Base-by-base conservation (phyloP, 495 filamentous ascomycete genomes). In the Aspergillus saccharolyticus region DNA sequence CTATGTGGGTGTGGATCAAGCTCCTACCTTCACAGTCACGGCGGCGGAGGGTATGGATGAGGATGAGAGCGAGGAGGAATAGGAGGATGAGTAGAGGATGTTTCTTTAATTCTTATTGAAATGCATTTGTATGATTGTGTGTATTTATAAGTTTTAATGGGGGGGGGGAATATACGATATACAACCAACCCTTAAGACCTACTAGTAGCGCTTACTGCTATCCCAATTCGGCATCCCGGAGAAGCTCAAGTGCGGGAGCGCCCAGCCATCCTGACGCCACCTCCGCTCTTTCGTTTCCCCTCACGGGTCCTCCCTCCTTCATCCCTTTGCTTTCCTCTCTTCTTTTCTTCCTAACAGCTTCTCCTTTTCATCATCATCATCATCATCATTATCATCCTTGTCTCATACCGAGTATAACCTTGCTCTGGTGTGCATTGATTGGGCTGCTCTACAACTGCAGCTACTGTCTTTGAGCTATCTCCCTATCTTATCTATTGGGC, bases 1-100 rank as follows among this genome's bases (percentile, higher is more conserved):
- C 71, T 99, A 97, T 72, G 83, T 96, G 17, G 95, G 95, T 7
- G 91, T 99, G 44, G 94, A 99, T 76, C 94, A 97, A 69, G 94
- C 94, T 54, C 94, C 92, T 33, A 83, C 83, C 2, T 96, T 99
- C 67, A 85, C 80, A 47, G 86, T 97, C 28, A 86, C 78, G 52
- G 94, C 87, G 18, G 90, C 86, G 15, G 93, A 97, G 71, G 91
- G 91, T 3, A 92, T 92, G 91, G 94, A 97, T 55, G 91, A 96
- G 58, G 91, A 96, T 70, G 89, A 91, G 22, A 89, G 89, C 1
- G 88, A 89, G 44, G 89, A 91, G 22, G 47, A 49, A 39, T 88
- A 90, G 6, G 88, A 87, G 24, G 87, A 87, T 44, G 84, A 86
- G 53, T 78, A 83, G 59, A 56, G 55, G 42, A 51, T 43, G 17